Evolutionary conservation across 108 stramenopile species (phyloP).

Genomic region (Cyclostephanos invisitatus): DNA sequence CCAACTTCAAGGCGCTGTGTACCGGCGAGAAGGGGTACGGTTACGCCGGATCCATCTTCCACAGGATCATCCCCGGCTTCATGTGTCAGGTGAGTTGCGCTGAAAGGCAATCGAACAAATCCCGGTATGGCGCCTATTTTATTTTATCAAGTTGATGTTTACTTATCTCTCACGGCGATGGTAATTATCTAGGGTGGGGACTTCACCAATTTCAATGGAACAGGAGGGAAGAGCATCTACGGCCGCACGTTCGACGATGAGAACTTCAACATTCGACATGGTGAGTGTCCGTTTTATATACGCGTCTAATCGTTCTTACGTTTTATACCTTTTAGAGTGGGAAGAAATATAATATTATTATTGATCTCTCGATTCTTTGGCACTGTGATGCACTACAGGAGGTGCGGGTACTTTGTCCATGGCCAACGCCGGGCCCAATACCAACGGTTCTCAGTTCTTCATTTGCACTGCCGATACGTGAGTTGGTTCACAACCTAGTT

Average conservation of each 20-base stretch:
- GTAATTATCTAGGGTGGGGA: too few relatives aligned
- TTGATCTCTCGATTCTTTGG: background rate
- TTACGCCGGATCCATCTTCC: conserved; percentile 86
- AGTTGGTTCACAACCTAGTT: background rate
- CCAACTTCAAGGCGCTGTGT: conserved; percentile 84
- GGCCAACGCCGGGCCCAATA: conserved; percentile 89
- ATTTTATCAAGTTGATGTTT: too few relatives aligned
- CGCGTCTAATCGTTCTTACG: background rate
- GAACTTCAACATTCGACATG: conserved; percentile 88
- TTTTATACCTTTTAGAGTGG: too few relatives aligned
- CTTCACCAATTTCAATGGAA: conserved; percentile 86
- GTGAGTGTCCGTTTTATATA: conserved; percentile 15
- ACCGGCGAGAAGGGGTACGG: conserved; percentile 89
- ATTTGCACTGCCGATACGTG: conserved; percentile 90
- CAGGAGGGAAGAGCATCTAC: conserved; percentile 89
- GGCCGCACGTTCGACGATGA: conserved; percentile 82
- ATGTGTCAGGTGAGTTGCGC: too few relatives aligned
- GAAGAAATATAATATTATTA: background rate
- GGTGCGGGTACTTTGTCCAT: conserved; percentile 58
- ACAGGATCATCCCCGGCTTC: conserved; percentile 87
- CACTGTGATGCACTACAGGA: background rate
- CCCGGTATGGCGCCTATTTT: too few relatives aligned
- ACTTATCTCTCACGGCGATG: too few relatives aligned
- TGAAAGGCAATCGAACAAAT: too few relatives aligned
- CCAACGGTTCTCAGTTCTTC: conserved; percentile 97